Evolutionary conservation across 495 filamentous ascomycete genomes (phyloP).

Genomic region (Bryoglossum gracile): DNA sequence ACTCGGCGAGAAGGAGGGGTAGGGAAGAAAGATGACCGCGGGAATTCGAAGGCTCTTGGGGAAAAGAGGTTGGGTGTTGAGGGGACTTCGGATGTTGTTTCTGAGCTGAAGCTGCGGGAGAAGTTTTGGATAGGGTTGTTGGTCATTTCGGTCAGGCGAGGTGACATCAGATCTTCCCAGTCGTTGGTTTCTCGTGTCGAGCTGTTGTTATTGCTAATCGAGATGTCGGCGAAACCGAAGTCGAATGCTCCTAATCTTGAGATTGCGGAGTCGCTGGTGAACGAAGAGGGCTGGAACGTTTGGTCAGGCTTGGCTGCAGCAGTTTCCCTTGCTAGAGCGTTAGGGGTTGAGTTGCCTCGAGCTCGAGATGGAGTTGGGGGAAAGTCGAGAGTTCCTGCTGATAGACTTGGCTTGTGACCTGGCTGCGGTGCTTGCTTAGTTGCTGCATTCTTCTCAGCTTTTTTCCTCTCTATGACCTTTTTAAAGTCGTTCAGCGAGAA

Average conservation of each 20-base stretch:
- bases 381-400: constrained; percentile 39
- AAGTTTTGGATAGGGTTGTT: constrained; percentile 38
- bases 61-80: constrained; percentile 33
- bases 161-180: constrained; percentile 39
- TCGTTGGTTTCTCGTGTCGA: constrained; percentile 4
- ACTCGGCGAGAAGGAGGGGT: constrained; percentile 29
- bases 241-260: constrained; percentile 14
- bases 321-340: constrained; percentile 11
- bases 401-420: constrained; percentile 45
- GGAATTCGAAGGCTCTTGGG: constrained; percentile 42
- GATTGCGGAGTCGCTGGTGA: constrained; percentile 6
- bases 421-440: constrained; percentile 31
- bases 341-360: constrained; percentile 23
- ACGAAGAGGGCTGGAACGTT: background rate
- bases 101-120: constrained; percentile 10
- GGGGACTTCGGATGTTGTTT: constrained; percentile 11
- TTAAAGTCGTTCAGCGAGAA: constrained; percentile 95
- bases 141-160: constrained; percentile 44
- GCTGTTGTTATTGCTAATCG: constrained; percentile 6
- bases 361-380: constrained; percentile 18
- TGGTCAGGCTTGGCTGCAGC: constrained; percentile 1
- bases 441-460: constrained; percentile 21
- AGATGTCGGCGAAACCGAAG: constrained; percentile 19
- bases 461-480: constrained; percentile 51
- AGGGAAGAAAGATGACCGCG: constrained; percentile 41